A percentile compares a stretch with the other conserved stretches of the same genome.
Evolutionary conservation across 1,284 basidiomycete species (phyloP).

Genomic region (Jaminaea rosea): DNA sequence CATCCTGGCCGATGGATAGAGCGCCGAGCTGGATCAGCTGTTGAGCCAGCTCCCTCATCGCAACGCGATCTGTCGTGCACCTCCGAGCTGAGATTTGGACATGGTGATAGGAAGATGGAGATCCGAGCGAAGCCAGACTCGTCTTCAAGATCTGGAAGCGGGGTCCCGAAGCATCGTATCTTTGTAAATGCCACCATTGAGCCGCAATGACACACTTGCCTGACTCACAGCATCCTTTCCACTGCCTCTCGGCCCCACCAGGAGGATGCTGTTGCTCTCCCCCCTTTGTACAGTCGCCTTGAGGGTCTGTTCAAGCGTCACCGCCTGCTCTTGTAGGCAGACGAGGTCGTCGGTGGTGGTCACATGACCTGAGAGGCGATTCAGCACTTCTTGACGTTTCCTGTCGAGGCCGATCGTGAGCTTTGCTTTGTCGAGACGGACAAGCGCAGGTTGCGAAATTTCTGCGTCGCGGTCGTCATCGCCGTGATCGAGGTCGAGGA

Average conservation of each 20-base stretch:
- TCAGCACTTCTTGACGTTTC: neutral
- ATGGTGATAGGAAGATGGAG: conserved; percentile 14
- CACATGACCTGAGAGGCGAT: neutral
- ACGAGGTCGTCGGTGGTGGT: conserved; percentile 1
- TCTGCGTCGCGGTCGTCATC: too few relatives aligned
- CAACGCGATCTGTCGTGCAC: conserved; percentile 36
- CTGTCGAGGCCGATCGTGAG: too few relatives aligned
- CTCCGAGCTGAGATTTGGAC: conserved; percentile 23
- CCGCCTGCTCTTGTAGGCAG: conserved; percentile 26
- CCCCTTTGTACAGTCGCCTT: conserved; percentile 18
- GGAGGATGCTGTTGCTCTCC: conserved; percentile 39
- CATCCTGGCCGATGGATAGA: conserved; percentile 6
- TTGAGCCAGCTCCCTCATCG: conserved; percentile 38
- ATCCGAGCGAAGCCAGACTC: conserved; percentile 15
- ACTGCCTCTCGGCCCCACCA: conserved; percentile 31
- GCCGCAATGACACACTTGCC: too few relatives aligned
- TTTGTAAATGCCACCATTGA: too few relatives aligned
- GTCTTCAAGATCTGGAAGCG: conserved; percentile 23
- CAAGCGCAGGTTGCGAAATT: too few relatives aligned
- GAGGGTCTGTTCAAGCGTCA: conserved; percentile 20
- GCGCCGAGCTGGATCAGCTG: conserved; percentile 40
- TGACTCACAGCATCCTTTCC: conserved; percentile 24
- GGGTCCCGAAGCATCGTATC: neutral
- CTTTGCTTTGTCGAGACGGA: too few relatives aligned
- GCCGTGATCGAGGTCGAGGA: too few relatives aligned